Conservation (phyloP, 495 filamentous ascomycete genomes). For the Penicillium macrosclerotiorum region DNA sequence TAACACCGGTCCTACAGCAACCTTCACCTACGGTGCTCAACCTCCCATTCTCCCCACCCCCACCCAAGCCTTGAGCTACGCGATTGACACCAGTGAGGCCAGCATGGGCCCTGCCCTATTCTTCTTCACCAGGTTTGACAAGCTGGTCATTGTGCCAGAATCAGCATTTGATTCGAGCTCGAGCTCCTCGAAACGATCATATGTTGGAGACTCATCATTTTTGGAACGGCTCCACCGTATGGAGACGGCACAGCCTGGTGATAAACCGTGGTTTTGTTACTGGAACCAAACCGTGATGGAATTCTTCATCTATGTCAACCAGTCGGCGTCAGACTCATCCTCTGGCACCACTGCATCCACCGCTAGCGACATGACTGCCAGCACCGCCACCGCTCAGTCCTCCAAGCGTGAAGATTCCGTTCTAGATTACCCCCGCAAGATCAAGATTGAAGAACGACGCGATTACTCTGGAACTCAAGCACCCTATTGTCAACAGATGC, state of each 20-base stretch:
- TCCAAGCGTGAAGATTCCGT: slow-evolving; percentile 17
- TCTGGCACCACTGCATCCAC: slow-evolving; percentile 25
- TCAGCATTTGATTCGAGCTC: slow-evolving; percentile 39
- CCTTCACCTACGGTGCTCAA: slow-evolving; percentile 71
- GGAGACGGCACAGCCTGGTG: slow-evolving; percentile 52
- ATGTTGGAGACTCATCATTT: slow-evolving; percentile 25
- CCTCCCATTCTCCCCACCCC: slow-evolving; percentile 52
- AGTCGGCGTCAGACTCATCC: slow-evolving; percentile 44
- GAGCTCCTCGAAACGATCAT: slow-evolving; percentile 27
- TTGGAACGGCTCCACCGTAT: slow-evolving; percentile 32
- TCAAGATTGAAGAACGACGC: slow-evolving; percentile 80
- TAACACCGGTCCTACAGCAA: slow-evolving; percentile 28
- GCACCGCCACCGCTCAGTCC: not conserved
- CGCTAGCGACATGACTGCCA: slow-evolving; percentile 1
- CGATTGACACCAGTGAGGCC: slow-evolving; percentile 61
- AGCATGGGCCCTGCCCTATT: slow-evolving; percentile 72
- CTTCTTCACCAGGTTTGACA: slow-evolving; percentile 70
- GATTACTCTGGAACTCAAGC: slow-evolving; percentile 36
- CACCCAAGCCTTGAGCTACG: slow-evolving; percentile 54
- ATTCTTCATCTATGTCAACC: slow-evolving; percentile 73
- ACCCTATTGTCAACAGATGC: slow-evolving; percentile 72
- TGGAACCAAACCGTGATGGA: slow-evolving; percentile 84
- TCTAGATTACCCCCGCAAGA: slow-evolving; percentile 61
- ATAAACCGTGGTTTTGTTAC: slow-evolving; percentile 82
- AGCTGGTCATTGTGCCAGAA: slow-evolving; percentile 72